Evolutionary conservation across 306 rosid species (phyloP).

Genomic region (Nissolia schottii): DNA sequence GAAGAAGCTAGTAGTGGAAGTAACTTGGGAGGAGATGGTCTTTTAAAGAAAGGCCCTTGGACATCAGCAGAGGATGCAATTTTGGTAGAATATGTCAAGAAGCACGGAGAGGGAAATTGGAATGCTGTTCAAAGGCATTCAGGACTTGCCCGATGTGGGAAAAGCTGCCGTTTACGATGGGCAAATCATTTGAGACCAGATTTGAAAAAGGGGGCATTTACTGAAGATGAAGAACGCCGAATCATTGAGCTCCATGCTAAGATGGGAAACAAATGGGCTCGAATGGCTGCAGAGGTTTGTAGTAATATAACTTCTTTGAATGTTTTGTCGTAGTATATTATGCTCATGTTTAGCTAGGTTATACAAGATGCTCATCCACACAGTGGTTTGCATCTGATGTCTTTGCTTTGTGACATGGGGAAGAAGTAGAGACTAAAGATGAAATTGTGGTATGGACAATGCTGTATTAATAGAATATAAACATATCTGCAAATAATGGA

Average conservation of each 20-base stretch:
- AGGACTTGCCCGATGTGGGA: conserved; percentile 79
- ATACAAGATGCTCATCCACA: not conserved
- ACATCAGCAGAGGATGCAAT: conserved; percentile 74
- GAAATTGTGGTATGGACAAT: conserved; percentile 1
- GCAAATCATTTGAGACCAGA: conserved; percentile 80
- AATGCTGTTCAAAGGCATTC: conserved; percentile 68
- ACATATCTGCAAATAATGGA: not conserved
- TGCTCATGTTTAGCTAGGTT: conserved; percentile 10
- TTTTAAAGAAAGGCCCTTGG: conserved; percentile 86
- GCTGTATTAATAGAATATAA: not conserved
- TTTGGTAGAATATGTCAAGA: conserved; percentile 63
- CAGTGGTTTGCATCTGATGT: not conserved
- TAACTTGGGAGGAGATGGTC: conserved; percentile 31
- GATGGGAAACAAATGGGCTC: conserved; percentile 89
- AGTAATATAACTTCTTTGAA: not conserved
- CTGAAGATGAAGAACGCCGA: conserved; percentile 53
- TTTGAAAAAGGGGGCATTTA: conserved; percentile 71
- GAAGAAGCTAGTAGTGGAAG: conserved; percentile 40
- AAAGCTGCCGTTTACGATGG: conserved; percentile 92
- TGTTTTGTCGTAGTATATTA: not conserved
- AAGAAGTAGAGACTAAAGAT: not conserved
- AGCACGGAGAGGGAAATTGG: conserved; percentile 88
- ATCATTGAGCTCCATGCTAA: conserved; percentile 59
- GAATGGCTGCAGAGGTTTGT: conserved; percentile 66
- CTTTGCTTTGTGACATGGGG: not conserved